phyloP scores from a whole-genome alignment of 140 eudicot genomes.

The Stevia rebaudiana region DNA sequence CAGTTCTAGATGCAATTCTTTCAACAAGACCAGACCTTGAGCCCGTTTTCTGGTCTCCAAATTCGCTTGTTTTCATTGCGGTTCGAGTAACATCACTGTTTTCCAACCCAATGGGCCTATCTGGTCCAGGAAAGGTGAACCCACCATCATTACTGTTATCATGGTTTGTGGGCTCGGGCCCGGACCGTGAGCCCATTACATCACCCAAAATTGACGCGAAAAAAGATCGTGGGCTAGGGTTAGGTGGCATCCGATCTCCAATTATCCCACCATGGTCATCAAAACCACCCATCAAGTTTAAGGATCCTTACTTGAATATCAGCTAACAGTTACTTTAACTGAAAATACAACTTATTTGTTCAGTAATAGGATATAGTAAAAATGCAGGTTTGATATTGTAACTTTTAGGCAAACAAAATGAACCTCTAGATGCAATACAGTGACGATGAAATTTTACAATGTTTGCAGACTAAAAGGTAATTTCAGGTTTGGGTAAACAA shows the following conservation, averaged over 20 bases:
- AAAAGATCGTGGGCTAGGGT: conserved; percentile 47
- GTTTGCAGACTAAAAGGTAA: too few species aligned
- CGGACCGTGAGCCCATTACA: conserved; percentile 33
- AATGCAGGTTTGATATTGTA: background rate
- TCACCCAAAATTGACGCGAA: conserved; percentile 50
- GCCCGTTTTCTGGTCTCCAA: conserved; percentile 28
- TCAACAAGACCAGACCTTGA: conserved; percentile 60
- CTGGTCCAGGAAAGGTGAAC: conserved; percentile 31
- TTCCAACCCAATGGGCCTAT: conserved; percentile 6
- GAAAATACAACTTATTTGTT: background rate
- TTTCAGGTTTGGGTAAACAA: too few species aligned
- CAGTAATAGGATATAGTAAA: background rate
- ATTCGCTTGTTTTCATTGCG: conserved; percentile 23
- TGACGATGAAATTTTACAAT: too few species aligned
- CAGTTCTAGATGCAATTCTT: conserved; percentile 78
- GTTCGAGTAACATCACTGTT: too few species aligned
- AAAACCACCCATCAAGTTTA: conserved; percentile 55
- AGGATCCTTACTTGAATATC: conserved; percentile 14
- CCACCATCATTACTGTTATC: conserved; percentile 27
- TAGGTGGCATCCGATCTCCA: conserved; percentile 83
- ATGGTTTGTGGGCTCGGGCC: conserved; percentile 16
- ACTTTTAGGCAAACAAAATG: background rate
- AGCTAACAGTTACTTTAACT: background rate
- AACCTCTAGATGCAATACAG: background rate
- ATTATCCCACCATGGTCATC: conserved; percentile 61